phyloP scores from a whole-genome alignment of 2,329 filamentous ascomycete species.

The Colletotrichum lini region DNA sequence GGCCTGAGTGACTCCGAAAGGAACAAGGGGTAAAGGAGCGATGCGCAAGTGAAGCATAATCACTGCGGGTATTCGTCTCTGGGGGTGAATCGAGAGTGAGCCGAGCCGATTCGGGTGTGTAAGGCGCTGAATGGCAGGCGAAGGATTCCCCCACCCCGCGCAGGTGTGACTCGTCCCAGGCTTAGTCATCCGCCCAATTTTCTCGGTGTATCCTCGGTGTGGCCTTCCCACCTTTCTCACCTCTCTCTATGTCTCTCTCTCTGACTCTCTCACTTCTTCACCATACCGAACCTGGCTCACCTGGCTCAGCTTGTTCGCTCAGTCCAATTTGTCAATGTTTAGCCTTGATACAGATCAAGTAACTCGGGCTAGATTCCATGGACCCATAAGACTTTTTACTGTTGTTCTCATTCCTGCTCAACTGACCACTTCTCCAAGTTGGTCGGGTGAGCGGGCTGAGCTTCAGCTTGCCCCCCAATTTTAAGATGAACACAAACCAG shows the following conservation, averaged over 20 bases:
- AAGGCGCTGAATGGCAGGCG: slow-evolving; percentile 1
- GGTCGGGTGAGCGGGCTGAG: neutral
- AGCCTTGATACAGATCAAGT: too few species aligned
- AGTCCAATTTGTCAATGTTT: too few species aligned
- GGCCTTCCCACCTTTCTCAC: neutral
- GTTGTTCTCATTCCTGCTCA: neutral
- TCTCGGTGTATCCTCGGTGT: slow-evolving; percentile 32
- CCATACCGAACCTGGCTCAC: too few species aligned
- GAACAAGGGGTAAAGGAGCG: neutral
- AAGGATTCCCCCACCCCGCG: neutral
- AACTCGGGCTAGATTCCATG: too few species aligned
- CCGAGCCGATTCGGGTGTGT: neutral
- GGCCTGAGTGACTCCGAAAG: slow-evolving; percentile 14
- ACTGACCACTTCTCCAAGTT: too few species aligned
- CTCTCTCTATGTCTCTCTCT: neutral
- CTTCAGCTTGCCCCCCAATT: neutral
- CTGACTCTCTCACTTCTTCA: too few species aligned
- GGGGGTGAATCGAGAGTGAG: neutral
- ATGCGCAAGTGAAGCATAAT: slow-evolving; percentile 27
- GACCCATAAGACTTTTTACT: too few species aligned
- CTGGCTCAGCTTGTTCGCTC: too few species aligned
- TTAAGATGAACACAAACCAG: neutral
- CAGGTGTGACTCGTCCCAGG: slow-evolving; percentile 31
- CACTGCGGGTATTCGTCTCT: slow-evolving; percentile 1
- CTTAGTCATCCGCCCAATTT: slow-evolving; percentile 31